A percentile compares a stretch with the other conserved stretches of the same genome.
Conservation (phyloP, 768 basidiomycete species). For the Lepiota subincarnata region DNA sequence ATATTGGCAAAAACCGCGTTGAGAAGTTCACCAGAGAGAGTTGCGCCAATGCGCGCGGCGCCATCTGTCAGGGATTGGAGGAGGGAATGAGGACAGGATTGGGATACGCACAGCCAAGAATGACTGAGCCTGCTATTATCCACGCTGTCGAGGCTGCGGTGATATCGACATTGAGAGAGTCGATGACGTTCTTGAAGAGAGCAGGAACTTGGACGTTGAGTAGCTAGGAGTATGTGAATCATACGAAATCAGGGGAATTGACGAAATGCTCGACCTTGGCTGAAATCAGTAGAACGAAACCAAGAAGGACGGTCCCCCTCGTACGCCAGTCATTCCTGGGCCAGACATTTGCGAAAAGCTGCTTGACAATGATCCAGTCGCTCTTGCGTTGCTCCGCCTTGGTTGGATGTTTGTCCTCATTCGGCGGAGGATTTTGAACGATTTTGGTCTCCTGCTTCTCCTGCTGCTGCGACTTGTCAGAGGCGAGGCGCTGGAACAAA, state of each 20-base stretch:
- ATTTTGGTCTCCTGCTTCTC: neutral
- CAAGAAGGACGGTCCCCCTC: slow-evolving; percentile 75
- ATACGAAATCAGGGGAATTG: neutral
- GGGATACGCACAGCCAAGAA: slow-evolving; percentile 78
- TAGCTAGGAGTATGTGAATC: slow-evolving; percentile 42
- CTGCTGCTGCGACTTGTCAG: neutral
- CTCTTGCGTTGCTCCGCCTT: slow-evolving; percentile 54
- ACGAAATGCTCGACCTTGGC: slow-evolving; percentile 70
- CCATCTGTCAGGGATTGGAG: slow-evolving; percentile 58
- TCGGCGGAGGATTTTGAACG: neutral
- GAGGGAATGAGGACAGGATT: neutral
- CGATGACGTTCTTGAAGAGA: slow-evolving; percentile 89
- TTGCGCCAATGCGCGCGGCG: slow-evolving; percentile 83
- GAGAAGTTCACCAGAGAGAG: slow-evolving; percentile 84
- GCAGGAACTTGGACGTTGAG: slow-evolving; percentile 98
- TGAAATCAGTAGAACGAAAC: slow-evolving; percentile 71
- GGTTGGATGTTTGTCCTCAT: slow-evolving; percentile 22
- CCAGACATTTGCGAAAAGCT: slow-evolving; percentile 89
- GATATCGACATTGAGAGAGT: slow-evolving; percentile 82
- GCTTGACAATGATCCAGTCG: slow-evolving; percentile 86
- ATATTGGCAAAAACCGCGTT: slow-evolving; percentile 97
- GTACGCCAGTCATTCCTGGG: slow-evolving; percentile 82
- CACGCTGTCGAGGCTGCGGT: slow-evolving; percentile 75
- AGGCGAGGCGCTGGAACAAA: neutral
- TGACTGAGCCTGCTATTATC: slow-evolving; percentile 85